Percentiles rank a stretch among this genome's conserved stretches.
phyloP scores from a whole-genome alignment of 2,329 filamentous ascomycete species.

The Pseudogymnoascus pannorum region DNA sequence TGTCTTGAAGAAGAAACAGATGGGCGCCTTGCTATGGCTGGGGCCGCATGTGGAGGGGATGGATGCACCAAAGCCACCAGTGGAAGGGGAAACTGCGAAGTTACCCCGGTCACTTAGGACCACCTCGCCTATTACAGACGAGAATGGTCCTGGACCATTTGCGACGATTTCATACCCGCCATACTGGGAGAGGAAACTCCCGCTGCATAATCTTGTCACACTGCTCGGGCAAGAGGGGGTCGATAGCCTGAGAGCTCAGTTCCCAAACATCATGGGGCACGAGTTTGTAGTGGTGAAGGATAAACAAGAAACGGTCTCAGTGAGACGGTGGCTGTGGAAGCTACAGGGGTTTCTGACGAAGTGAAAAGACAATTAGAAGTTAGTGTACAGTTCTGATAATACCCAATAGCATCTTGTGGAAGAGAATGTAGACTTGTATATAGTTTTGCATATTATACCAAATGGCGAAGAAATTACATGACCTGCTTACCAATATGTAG shows the following conservation, averaged over 20 bases:
- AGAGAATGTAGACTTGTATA: not conserved
- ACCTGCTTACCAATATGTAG: not conserved
- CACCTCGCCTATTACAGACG: constrained; percentile 6
- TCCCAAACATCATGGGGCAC: constrained; percentile 29
- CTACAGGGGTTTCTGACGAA: not conserved
- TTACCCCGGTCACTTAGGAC: not conserved
- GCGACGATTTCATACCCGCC: constrained; percentile 33
- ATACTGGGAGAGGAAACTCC: constrained; percentile 33
- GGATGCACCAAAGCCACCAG: not conserved
- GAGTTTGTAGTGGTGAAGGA: constrained; percentile 36
- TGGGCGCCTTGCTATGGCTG: constrained; percentile 23
- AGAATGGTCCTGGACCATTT: constrained; percentile 31
- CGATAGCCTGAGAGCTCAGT: constrained; percentile 32
- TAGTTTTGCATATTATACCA: not conserved
- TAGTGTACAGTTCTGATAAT: not conserved
- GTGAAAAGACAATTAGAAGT: not conserved
- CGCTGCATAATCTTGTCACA: constrained; percentile 45
- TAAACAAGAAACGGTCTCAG: constrained; percentile 34
- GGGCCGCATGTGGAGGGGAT: constrained; percentile 11
- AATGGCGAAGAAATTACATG: not conserved
- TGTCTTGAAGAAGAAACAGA: constrained; percentile 30
- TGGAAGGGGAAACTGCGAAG: constrained; percentile 17
- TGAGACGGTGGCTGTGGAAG: constrained; percentile 50
- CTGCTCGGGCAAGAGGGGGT: constrained; percentile 45
- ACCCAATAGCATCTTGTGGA: not conserved